Evolutionary conservation across 2,329 filamentous ascomycete species (phyloP), one percentile per base, ranked within the genome.

Genomic region (Seiridium unicorne): DNA sequence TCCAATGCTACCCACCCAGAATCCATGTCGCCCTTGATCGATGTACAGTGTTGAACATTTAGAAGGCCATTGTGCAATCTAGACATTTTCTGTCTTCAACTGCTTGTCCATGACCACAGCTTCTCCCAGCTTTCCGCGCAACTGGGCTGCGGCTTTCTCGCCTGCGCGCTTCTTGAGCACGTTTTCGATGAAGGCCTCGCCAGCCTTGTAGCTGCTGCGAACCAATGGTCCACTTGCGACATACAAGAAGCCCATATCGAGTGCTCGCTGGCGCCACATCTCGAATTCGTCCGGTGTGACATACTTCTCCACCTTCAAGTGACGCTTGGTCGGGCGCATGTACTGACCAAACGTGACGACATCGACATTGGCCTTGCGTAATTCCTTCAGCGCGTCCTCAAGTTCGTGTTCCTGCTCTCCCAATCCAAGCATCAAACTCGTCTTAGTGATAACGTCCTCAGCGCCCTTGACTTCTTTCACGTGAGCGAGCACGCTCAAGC

Each of bases 301-400:
- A 74, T 99, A 99, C 74, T 94, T 92, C 71, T 96, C 90, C 38
- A 99, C 95, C 75, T 96, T 89, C 86, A 99, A 94, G 75, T 99
- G 95, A 49, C 94, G 87, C 82, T 98, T 99, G 4, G 95, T 99
- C 1, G 95, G 95, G 9, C 94, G 91, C 95, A 99, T 99, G 81
- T 99, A 99, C 80, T 99, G 95, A n/a, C 95, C 95, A 68, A 99
- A 99, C 0, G 95, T 99, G 60, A 99, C 93, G 10, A 99, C 92
- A 68, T 99, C 95, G 51, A 97, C 93, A 62, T 91, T 81, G 60
- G 87, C 84, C 65, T 88, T 88, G 60, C 95, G 86, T 10, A 99
- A 84, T 73, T 96, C 91, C 73, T 81, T 85, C 61, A 98, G 77
- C 0, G 94, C 87, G 64, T 91, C 86, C 84, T 87, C 89, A 1